Percentiles rank a stretch among this genome's conserved stretches.
Evolutionary conservation across 2,329 filamentous ascomycete genomes (phyloP).

Genomic region (Grosmannia serpens): DNA sequence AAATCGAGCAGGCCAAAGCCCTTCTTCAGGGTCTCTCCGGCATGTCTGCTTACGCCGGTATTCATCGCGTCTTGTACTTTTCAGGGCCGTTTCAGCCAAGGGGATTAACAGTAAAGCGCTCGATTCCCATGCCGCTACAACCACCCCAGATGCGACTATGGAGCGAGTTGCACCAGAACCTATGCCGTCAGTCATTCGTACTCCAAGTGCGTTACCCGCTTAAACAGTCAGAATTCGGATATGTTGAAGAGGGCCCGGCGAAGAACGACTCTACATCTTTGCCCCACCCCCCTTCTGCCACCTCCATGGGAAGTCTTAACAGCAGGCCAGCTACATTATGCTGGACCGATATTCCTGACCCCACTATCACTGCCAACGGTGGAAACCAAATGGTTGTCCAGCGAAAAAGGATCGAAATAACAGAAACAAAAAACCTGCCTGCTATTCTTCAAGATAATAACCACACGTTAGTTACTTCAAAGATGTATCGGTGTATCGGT

Average conservation of each 20-base stretch:
- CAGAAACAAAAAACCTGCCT: conserved; percentile 36
- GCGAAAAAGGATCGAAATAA: conserved; percentile 46
- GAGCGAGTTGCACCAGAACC: conserved; percentile 42
- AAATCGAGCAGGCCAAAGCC: conserved; percentile 36
- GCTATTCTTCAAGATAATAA: conserved; percentile 39
- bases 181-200: conserved; percentile 45
- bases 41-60: conserved; percentile 38
- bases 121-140: conserved; percentile 21
- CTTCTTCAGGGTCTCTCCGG: conserved; percentile 46
- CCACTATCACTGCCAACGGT: conserved; percentile 22
- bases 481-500: neutral
- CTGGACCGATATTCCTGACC: conserved; percentile 52
- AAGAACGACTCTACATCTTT: too few relatives aligned
- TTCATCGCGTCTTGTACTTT: conserved; percentile 43
- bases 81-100: conserved; percentile 31
- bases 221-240: conserved; percentile 28
- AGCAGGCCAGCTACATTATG: conserved; percentile 34
- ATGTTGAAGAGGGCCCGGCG: neutral
- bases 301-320: conserved; percentile 24
- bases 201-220: conserved; percentile 45
- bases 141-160: conserved; percentile 25
- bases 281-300: neutral
- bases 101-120: conserved; percentile 31
- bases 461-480: conserved; percentile 29
- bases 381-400: conserved; percentile 34